Base-by-base conservation (phyloP, 129 eudicot species). In the Ambrosia artemisiifolia region DNA sequence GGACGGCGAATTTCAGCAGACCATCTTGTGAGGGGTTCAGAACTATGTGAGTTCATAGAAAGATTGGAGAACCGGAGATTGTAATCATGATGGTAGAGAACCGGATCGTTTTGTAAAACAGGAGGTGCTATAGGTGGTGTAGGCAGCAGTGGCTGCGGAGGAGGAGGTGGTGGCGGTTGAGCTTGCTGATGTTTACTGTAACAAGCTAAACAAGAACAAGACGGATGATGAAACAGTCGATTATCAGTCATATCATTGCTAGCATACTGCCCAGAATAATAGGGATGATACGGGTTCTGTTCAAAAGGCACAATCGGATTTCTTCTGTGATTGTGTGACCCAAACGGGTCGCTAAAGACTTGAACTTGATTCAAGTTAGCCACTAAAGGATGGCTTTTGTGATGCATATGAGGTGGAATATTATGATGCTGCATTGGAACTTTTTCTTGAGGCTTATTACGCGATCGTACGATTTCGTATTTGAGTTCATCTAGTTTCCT, bases 401-500 rank as follows among this genome's bases (percentile, higher is more conserved):
- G 85, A 36, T 67, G 68, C 78, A 82, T 51, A 74, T 75, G 74
- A 76, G 80, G 73, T 24, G 88, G 87, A 53, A 76, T 56, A 36
- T 36, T 82, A 7, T 63, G 84, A 66, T 75, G 71, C 77, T n/a
- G 36, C 65, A 60, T 69, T 47, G 93, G 81, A 64, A 67, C 77
- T 54, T 85, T 87, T 48, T 90, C 95, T 48, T 81, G 83, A 36
- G 84, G 71, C 46, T 80, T 84, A 28, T 82, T 88, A 51, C 87
- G 79, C 5, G 95, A 79, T 44, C 90, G 82, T 68, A 82, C 90
- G 16, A 95, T 82, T 63, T 88, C 91, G 13, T 79, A 89, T 75
- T 83, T 90, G 65, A 95, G 81, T 79, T 90, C 97, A 60, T 95
- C 99, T 71, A 95, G 74, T 83, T 90, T 86, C 70, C 85, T 79